These are phyloP conservation scores for Neurospora sp. DNA, from an alignment of 495 filamentous ascomycete species.

Conservation along the genomic window DNA sequence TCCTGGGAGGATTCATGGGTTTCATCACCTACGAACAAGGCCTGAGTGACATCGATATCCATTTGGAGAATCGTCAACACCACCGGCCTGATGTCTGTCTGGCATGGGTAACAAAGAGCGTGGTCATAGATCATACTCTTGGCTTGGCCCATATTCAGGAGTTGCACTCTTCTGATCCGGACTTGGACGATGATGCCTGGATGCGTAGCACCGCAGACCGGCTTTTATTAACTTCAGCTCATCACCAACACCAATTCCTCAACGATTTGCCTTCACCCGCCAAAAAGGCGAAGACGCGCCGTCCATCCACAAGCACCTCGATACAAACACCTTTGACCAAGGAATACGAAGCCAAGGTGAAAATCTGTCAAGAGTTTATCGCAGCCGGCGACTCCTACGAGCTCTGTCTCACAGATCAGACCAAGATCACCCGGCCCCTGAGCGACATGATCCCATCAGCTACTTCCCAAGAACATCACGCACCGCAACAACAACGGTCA, in stretches of 20 bases:
- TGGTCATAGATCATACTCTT: conserved; percentile 66
- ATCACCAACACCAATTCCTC: not conserved
- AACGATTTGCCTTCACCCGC: not conserved
- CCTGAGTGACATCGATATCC: conserved; percentile 48
- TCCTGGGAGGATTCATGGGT: conserved; percentile 85
- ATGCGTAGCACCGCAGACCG: conserved; percentile 17
- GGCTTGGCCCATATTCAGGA: conserved; percentile 56
- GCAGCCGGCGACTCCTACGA: conserved; percentile 83
- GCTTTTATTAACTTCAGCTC: conserved; percentile 15
- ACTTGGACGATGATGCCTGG: conserved; percentile 23
- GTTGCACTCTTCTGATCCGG: conserved; percentile 28
- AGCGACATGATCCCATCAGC: conserved; percentile 44
- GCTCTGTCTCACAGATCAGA: conserved; percentile 76
- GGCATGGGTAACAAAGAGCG: conserved; percentile 65
- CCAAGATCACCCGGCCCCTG: conserved; percentile 39
- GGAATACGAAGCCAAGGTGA: conserved; percentile 55
- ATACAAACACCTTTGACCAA: conserved; percentile 38
- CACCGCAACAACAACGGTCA: conserved; percentile 4
- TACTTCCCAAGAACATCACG: conserved; percentile 29
- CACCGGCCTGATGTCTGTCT: conserved; percentile 64
- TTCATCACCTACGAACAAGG: conserved; percentile 87
- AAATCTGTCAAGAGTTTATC: conserved; percentile 60
- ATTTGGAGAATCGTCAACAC: conserved; percentile 20
- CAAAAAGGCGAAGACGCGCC: conserved; percentile 7
- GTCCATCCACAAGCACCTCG: conserved; percentile 12